Conservation (phyloP, 768 basidiomycete genomes). For the Termitomyces bulborhizus region DNA sequence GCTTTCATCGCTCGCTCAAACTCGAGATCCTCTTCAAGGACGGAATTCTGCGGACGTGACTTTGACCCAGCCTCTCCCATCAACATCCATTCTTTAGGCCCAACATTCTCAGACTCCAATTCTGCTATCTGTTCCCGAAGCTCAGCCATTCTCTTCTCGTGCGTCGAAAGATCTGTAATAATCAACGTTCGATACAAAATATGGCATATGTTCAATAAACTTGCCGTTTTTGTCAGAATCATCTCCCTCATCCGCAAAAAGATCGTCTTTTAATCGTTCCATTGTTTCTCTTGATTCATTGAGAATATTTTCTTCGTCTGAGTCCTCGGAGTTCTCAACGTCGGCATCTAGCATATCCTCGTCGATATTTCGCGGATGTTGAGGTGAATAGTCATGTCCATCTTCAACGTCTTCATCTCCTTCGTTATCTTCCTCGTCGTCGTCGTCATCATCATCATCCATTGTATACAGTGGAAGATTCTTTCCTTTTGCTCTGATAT, state of each 20-base stretch:
- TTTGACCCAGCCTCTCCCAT: constrained; percentile 86
- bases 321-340: constrained; percentile 14
- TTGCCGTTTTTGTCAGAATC: constrained; percentile 24
- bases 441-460: constrained; percentile 35
- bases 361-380: not conserved
- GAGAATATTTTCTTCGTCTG: constrained; percentile 26
- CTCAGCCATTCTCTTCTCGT: constrained; percentile 72
- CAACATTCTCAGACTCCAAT: constrained; percentile 84
- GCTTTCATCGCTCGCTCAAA: constrained; percentile 88
- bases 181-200: constrained; percentile 2
- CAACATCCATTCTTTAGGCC: constrained; percentile 86
- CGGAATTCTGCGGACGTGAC: constrained; percentile 81
- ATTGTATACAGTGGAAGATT: constrained; percentile 45
- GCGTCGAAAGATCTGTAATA: constrained; percentile 58
- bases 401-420: constrained; percentile 20
- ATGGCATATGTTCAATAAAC: constrained; percentile 8
- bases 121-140: constrained; percentile 73
- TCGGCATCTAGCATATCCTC: constrained; percentile 22
- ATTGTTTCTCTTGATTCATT: constrained; percentile 41
- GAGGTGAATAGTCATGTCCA: not conserved
- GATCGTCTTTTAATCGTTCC: constrained; percentile 65
- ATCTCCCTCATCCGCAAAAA: constrained; percentile 75
- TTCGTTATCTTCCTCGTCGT: constrained; percentile 22
- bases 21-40: constrained; percentile 91
- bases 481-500: constrained; percentile 69